Evolutionary conservation across 1,284 basidiomycete genomes (phyloP).

Genomic region (Hortiboletus rubellus): DNA sequence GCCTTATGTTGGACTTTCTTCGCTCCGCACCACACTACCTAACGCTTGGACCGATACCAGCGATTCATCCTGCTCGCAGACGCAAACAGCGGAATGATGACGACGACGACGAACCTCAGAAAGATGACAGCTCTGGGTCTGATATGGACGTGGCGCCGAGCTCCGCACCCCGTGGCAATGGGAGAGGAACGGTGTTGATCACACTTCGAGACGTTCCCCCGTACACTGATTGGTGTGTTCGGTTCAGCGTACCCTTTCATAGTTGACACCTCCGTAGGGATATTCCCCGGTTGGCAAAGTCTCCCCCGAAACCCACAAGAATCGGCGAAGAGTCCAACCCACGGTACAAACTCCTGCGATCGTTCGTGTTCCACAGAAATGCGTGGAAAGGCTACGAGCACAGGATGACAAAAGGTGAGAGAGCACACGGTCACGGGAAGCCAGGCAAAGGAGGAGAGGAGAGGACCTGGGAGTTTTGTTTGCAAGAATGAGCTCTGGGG

Average conservation of each 20-base stretch:
- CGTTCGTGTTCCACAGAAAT: slow-evolving; percentile 76
- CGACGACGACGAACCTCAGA: slow-evolving; percentile 37
- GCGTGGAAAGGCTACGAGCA: slow-evolving; percentile 88
- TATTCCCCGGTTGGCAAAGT: slow-evolving; percentile 77
- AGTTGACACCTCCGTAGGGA: slow-evolving; percentile 52
- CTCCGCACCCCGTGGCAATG: slow-evolving; percentile 3
- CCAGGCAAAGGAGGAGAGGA: slow-evolving; percentile 75
- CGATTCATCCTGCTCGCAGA: slow-evolving; percentile 41
- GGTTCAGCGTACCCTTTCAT: slow-evolving; percentile 1
- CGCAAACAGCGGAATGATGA: slow-evolving; percentile 48
- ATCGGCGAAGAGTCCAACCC: slow-evolving; percentile 56
- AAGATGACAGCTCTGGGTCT: slow-evolving; percentile 29
- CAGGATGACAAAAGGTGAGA: slow-evolving; percentile 85
- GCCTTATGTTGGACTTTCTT: slow-evolving; percentile 85
- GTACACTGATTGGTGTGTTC: slow-evolving; percentile 81
- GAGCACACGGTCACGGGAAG: slow-evolving; percentile 61
- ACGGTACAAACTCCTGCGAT: slow-evolving; percentile 72
- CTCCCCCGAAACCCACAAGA: slow-evolving; percentile 52
- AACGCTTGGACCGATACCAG: slow-evolving; percentile 56
- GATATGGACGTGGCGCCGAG: slow-evolving; percentile 21
- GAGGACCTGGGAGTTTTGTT: slow-evolving; percentile 76
- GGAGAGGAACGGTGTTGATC: slow-evolving; percentile 74
- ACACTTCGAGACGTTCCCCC: slow-evolving; percentile 87
- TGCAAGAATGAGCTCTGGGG: slow-evolving; percentile 34
- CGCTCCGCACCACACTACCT: slow-evolving; percentile 71